phyloP scores from a whole-genome alignment of 768 basidiomycete genomes.

The Filobasidium floriforme region DNA sequence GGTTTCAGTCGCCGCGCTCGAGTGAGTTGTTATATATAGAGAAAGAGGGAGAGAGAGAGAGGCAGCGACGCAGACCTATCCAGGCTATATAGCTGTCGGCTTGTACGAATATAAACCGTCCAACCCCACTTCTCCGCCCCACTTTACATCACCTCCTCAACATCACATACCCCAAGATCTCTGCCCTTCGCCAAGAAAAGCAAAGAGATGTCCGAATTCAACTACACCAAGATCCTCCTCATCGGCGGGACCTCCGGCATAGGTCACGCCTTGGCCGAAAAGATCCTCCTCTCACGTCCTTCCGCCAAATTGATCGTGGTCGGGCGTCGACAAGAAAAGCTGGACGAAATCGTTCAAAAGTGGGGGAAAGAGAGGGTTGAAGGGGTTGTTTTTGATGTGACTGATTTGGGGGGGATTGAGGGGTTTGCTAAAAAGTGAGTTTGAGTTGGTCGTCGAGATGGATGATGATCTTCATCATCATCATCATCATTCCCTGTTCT shows the following conservation, averaged over 20 bases:
- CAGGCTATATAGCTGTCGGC: too few species aligned
- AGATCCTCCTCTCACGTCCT: slow-evolving; percentile 8
- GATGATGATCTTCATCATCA: too few species aligned
- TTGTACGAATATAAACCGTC: too few species aligned
- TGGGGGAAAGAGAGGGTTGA: slow-evolving; percentile 7
- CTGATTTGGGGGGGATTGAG: slow-evolving; percentile 13
- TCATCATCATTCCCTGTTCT: too few species aligned
- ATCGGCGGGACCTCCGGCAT: slow-evolving; percentile 23
- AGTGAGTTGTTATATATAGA: too few species aligned
- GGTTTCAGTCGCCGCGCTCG: too few species aligned
- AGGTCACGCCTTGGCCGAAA: slow-evolving; percentile 21
- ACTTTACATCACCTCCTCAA: too few species aligned
- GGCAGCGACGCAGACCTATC: too few species aligned
- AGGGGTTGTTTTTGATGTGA: slow-evolving; percentile 17
- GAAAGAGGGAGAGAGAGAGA: too few species aligned
- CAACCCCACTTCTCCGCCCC: too few species aligned
- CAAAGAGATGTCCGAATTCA: slow-evolving; percentile 2
- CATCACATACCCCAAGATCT: too few species aligned
- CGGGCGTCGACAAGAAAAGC: slow-evolving; percentile 20
- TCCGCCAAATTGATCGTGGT: slow-evolving; percentile 13
- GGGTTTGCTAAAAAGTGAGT: slow-evolving; percentile 15
- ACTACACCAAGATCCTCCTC: slow-evolving; percentile 20
- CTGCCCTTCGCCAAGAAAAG: too few species aligned
- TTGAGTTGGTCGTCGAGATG: background rate
- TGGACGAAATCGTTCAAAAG: slow-evolving; percentile 18